phyloP scores from a whole-genome alignment of 805 yeast species.

The Blastobotrys muscicola region DNA sequence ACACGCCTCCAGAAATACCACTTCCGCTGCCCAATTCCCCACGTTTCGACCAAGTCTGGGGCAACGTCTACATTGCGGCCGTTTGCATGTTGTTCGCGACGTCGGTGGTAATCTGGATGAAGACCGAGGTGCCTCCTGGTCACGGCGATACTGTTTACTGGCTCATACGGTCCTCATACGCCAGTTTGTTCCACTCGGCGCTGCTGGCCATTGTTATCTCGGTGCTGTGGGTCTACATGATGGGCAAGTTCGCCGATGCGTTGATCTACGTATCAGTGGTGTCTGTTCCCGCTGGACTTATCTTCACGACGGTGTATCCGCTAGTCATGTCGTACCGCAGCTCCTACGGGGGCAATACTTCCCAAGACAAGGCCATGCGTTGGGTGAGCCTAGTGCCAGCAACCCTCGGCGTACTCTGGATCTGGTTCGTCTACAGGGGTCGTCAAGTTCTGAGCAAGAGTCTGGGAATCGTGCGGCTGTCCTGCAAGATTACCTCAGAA shows the following conservation, averaged over 20 bases:
- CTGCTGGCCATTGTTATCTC: constrained; percentile 21
- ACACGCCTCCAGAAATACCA: constrained; percentile 8
- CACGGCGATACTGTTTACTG: constrained; percentile 24
- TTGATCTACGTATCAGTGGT: constrained; percentile 20
- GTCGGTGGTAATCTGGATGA: constrained; percentile 22
- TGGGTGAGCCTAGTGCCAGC: constrained; percentile 24
- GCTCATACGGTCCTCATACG: constrained; percentile 17
- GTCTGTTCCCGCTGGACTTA: constrained; percentile 23
- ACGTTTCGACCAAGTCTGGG: constrained; percentile 21
- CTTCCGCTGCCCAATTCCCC: constrained; percentile 4
- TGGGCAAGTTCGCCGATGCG: constrained; percentile 20
- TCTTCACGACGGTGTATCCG: constrained; percentile 20
- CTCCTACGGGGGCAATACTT: constrained; percentile 23
- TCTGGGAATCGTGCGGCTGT: constrained; percentile 28
- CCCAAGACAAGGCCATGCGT: constrained; percentile 26
- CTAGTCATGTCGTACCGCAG: constrained; percentile 25
- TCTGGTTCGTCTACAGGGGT: constrained; percentile 19
- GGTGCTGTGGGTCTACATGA: constrained; percentile 22
- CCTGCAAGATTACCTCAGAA: constrained; percentile 27
- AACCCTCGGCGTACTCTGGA: constrained; percentile 22
- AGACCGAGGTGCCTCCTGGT: constrained; percentile 19
- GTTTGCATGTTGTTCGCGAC: constrained; percentile 24
- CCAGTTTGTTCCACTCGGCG: constrained; percentile 16
- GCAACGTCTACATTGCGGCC: constrained; percentile 16
- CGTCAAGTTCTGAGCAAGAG: constrained; percentile 22